Conservation (phyloP, 2,329 filamentous ascomycete species). For the Byssochlamys sp. region DNA sequence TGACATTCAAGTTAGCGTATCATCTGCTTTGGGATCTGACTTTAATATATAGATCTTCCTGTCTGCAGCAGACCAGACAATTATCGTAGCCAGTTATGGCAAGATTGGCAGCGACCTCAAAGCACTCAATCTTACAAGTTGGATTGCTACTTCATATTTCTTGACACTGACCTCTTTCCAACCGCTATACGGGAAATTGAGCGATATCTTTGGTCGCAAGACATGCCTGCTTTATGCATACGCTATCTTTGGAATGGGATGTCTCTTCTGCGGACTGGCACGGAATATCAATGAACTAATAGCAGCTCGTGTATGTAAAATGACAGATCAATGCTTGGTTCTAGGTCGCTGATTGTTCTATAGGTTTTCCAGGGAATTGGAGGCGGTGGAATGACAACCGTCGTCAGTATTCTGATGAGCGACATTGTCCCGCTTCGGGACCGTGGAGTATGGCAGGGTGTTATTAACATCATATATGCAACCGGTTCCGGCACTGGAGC, state of each 20-base stretch:
- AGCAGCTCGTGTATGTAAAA: slow-evolving; percentile 44
- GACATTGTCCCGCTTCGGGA: slow-evolving; percentile 62
- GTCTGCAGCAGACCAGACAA: slow-evolving; percentile 64
- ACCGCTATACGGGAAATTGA: slow-evolving; percentile 62
- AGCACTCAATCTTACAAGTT: slow-evolving; percentile 63
- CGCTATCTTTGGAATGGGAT: slow-evolving; percentile 55
- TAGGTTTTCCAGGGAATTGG: slow-evolving; percentile 54
- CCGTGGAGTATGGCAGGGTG: slow-evolving; percentile 63
- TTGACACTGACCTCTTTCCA: slow-evolving; percentile 66
- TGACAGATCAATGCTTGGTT: slow-evolving; percentile 18
- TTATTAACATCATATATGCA: slow-evolving; percentile 63
- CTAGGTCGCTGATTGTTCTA: slow-evolving; percentile 6
- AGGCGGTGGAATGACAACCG: slow-evolving; percentile 61
- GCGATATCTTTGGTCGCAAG: slow-evolving; percentile 63
- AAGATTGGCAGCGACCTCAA: slow-evolving; percentile 66
- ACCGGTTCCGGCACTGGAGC: slow-evolving; percentile 59
- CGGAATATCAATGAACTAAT: slow-evolving; percentile 57
- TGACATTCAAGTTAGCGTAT: slow-evolving; percentile 17
- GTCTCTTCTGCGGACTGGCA: slow-evolving; percentile 52
- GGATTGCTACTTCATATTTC: slow-evolving; percentile 64
- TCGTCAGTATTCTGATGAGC: slow-evolving; percentile 59
- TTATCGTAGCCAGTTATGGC: slow-evolving; percentile 68
- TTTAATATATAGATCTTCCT: slow-evolving; percentile 53
- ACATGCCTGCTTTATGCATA: slow-evolving; percentile 56
- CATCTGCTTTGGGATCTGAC: slow-evolving; percentile 1